These are phyloP conservation scores for Pseudogymnoascus sp. DNA, from an alignment of 2,329 filamentous ascomycete species.

Conservation along the genomic window DNA sequence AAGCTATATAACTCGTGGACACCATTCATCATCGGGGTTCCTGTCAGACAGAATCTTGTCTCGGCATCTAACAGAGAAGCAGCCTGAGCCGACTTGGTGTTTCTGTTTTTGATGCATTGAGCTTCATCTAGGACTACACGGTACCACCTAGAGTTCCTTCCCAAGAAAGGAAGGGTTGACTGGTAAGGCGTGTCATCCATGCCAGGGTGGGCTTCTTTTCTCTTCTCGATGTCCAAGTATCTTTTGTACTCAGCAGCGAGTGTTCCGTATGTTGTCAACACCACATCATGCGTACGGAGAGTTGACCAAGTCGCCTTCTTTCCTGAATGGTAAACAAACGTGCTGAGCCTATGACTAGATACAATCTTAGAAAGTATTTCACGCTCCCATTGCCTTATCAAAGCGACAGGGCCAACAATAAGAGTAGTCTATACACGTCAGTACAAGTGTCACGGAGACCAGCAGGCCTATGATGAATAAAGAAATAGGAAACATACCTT, in stretches of 20 bases:
- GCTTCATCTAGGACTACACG: slow-evolving; percentile 73
- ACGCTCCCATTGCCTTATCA: slow-evolving; percentile 78
- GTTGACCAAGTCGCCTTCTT: slow-evolving; percentile 54
- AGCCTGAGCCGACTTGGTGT: slow-evolving; percentile 54
- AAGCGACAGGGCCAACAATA: slow-evolving; percentile 71
- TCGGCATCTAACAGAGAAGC: slow-evolving; percentile 51
- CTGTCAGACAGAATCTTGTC: slow-evolving; percentile 69
- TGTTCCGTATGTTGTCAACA: slow-evolving; percentile 74
- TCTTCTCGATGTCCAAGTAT: slow-evolving; percentile 32
- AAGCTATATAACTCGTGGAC: slow-evolving; percentile 72
- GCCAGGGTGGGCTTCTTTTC: slow-evolving; percentile 24
- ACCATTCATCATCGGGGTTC: slow-evolving; percentile 85
- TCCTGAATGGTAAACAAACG: slow-evolving; percentile 62
- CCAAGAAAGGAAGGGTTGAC: slow-evolving; percentile 51
- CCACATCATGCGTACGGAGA: slow-evolving; percentile 62
- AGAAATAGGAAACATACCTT: slow-evolving; percentile 13
- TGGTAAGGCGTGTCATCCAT: slow-evolving; percentile 27
- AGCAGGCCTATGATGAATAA: background rate
- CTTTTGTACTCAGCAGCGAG: slow-evolving; percentile 54
- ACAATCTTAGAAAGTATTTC: slow-evolving; percentile 70
- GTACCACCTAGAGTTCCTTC: slow-evolving; percentile 55
- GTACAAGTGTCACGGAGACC: slow-evolving; percentile 8
- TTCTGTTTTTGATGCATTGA: slow-evolving; percentile 72
- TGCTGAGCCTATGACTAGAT: slow-evolving; percentile 49
- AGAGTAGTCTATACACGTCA: slow-evolving; percentile 61